Percentiles rank a stretch among this genome's conserved stretches.
These are phyloP conservation scores for Tothia fuscella DNA, from an alignment of 2,329 filamentous ascomycete genomes.

Conservation along the genomic window DNA sequence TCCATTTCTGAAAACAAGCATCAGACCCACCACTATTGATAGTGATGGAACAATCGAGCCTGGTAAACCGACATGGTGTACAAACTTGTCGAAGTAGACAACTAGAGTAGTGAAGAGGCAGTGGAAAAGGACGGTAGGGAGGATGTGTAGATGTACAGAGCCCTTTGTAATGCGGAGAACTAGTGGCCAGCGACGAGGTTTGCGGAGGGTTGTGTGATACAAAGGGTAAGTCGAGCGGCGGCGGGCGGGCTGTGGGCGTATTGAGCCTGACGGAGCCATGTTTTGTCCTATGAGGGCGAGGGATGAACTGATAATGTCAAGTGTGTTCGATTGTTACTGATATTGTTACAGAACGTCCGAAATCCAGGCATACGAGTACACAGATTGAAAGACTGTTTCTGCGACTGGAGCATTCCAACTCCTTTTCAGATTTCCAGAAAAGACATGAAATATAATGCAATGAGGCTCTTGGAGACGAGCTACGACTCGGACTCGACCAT, in stretches of 20 bases:
- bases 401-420: no score
- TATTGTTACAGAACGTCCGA: no score
- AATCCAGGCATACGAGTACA: no score
- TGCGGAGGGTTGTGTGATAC: constrained; percentile 32
- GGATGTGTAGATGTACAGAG: constrained; percentile 47
- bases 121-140: constrained; percentile 45
- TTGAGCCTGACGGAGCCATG: no score
- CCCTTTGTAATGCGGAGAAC: constrained; percentile 54
- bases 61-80: constrained; percentile 41
- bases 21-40: constrained; percentile 54
- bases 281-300: no score
- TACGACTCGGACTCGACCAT: no score
- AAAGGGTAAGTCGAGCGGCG: constrained; percentile 21
- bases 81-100: constrained; percentile 44
- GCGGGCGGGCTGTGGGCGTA: background rate
- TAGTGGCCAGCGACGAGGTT: constrained; percentile 46
- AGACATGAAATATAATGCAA: no score
- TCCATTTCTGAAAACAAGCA: constrained; percentile 55
- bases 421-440: no score
- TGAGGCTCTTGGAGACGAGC: no score
- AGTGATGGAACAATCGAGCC: constrained; percentile 49
- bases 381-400: no score
- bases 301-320: no score
- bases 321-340: no score
- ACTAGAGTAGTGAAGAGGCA: constrained; percentile 46